These are phyloP conservation scores for Talaromyces verruculosus DNA, from an alignment of 2,329 filamentous ascomycete genomes.

Conservation along the genomic window DNA sequence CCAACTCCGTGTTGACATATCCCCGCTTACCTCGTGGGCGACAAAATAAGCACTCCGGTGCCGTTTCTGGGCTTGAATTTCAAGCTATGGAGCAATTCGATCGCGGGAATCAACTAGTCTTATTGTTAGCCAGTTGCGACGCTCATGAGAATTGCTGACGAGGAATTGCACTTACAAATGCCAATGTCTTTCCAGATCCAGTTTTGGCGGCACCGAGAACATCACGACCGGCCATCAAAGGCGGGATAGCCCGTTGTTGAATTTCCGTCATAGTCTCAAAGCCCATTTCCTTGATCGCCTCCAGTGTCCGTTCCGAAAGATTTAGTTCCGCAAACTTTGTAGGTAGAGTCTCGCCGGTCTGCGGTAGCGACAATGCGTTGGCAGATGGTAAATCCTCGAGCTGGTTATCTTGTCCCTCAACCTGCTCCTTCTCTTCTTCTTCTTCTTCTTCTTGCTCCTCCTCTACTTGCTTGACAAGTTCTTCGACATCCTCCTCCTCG, in stretches of 20 bases:
- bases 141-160: background rate
- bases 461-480: conserved; percentile 21
- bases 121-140: background rate
- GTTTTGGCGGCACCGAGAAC: conserved; percentile 95
- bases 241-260: conserved; percentile 91
- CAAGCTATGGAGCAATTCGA: conserved; percentile 75
- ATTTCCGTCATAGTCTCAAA: conserved; percentile 97
- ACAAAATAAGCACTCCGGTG: conserved; percentile 92
- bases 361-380: conserved; percentile 56
- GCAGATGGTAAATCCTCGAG: conserved; percentile 54
- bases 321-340: conserved; percentile 74
- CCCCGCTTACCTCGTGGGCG: conserved; percentile 61
- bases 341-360: conserved; percentile 59
- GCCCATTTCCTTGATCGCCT: conserved; percentile 85
- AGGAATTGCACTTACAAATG: conserved; percentile 52
- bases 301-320: conserved; percentile 83
- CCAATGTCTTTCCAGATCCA: conserved; percentile 87
- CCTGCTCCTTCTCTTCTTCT: conserved; percentile 40
- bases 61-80: conserved; percentile 52
- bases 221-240: conserved; percentile 82
- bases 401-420: conserved; percentile 38
- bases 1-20: background rate
- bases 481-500: background rate
- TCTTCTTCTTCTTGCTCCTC: conserved; percentile 21
- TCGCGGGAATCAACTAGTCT: conserved; percentile 66